Percentiles rank a stretch among this genome's conserved stretches.
Evolutionary conservation across 495 filamentous ascomycete species (phyloP).

Genomic region (Neurospora hispaniola): DNA sequence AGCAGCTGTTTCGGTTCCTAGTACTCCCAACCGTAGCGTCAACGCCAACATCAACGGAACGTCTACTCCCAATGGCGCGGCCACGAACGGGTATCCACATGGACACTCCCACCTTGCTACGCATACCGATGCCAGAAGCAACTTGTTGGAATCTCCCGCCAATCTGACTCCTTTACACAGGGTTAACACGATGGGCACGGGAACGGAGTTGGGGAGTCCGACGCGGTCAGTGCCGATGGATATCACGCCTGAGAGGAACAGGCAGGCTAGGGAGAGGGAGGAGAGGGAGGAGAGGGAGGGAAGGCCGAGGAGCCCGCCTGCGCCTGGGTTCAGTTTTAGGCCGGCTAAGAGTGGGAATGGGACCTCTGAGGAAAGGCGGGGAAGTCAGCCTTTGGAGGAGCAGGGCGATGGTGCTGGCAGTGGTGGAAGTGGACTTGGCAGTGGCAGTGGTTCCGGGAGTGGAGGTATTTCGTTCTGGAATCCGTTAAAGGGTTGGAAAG

Average conservation of each 20-base stretch:
- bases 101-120: neutral
- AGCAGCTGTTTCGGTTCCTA: neutral
- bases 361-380: constrained; percentile 20
- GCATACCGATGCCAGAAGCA: neutral
- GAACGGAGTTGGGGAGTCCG: neutral
- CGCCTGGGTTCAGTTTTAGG: neutral
- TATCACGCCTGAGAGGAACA: neutral
- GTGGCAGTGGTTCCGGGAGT: constrained; percentile 4
- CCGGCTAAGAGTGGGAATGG: neutral
- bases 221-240: neutral
- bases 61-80: neutral
- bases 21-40: neutral
- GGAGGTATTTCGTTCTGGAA: constrained; percentile 17
- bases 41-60: neutral
- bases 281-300: neutral
- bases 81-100: neutral
- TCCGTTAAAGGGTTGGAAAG: constrained; percentile 6
- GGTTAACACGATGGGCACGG: neutral
- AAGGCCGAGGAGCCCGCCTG: neutral
- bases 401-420: constrained; percentile 2
- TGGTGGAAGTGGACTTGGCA: neutral
- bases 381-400: constrained; percentile 20
- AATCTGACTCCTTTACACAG: neutral
- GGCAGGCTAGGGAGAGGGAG: neutral
- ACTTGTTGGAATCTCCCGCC: neutral